These are phyloP conservation scores for Populus hybrid DNA, from an alignment of 441 rosid genomes.

Conservation along the genomic window DNA sequence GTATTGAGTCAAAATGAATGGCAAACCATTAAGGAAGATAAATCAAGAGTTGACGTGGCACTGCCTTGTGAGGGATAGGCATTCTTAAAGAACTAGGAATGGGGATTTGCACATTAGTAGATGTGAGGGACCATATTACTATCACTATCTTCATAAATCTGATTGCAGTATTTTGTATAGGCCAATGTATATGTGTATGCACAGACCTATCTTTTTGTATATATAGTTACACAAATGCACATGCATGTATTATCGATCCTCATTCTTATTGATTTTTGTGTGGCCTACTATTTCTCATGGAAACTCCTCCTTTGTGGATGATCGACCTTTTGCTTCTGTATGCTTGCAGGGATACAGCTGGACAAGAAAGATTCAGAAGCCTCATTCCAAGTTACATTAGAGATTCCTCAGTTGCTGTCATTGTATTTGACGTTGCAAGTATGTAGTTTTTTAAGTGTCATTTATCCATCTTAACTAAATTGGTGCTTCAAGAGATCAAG, in stretches of 20 bases:
- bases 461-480: neutral
- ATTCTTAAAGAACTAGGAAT: neutral
- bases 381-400: conserved; percentile 76
- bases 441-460: conserved; percentile 20
- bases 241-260: neutral
- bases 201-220: neutral
- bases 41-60: neutral
- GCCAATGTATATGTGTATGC: neutral
- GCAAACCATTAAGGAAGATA: neutral
- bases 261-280: neutral
- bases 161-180: neutral
- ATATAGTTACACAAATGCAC: neutral
- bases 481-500: neutral
- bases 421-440: conserved; percentile 89
- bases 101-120: neutral
- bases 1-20: neutral
- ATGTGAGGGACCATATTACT: neutral
- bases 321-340: neutral
- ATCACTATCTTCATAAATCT: neutral
- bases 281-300: neutral
- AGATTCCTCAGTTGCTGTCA: conserved; percentile 86
- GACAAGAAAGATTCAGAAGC: conserved; percentile 30
- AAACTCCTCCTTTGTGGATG: neutral
- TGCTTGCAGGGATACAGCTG: conserved; percentile 79
- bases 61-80: neutral